These are phyloP conservation scores for Rhizopogon vesiculosus DNA, from an alignment of 768 basidiomycete species.

Conservation along the genomic window DNA sequence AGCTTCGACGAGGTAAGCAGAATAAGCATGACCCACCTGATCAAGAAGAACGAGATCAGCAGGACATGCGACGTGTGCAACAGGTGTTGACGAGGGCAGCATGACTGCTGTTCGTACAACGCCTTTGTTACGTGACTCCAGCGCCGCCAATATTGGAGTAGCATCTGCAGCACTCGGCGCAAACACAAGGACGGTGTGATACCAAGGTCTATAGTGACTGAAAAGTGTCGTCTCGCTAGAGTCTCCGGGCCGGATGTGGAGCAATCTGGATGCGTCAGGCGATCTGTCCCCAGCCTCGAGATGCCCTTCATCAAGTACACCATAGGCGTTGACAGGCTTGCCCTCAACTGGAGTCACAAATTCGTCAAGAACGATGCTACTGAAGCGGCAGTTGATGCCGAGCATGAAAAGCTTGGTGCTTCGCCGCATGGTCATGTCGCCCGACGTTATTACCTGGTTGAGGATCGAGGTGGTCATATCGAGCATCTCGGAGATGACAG, in stretches of 20 bases:
- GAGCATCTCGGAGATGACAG: constrained; percentile 43
- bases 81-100: constrained; percentile 4
- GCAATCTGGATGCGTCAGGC: constrained; percentile 35
- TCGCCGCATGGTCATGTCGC: neutral
- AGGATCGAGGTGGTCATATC: constrained; percentile 28
- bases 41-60: constrained; percentile 32
- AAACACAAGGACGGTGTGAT: constrained; percentile 30
- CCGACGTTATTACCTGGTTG: neutral
- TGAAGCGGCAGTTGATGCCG: constrained; percentile 32
- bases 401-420: constrained; percentile 15
- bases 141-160: constrained; percentile 6
- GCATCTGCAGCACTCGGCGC: constrained; percentile 4
- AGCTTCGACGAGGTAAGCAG: constrained; percentile 28
- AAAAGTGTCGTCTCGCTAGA: constrained; percentile 13
- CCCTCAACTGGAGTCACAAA: constrained; percentile 7
- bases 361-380: constrained; percentile 33
- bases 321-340: constrained; percentile 9
- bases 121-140: neutral
- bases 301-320: constrained; percentile 15
- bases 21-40: constrained; percentile 32
- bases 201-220: constrained; percentile 14
- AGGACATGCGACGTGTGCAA: neutral
- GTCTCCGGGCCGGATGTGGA: constrained; percentile 8
- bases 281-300: constrained; percentile 41
- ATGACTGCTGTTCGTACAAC: constrained; percentile 10